These are phyloP conservation scores for Alisma plantagoaquatica DNA, from an alignment of 106 monocot genomes.

Conservation along the genomic window DNA sequence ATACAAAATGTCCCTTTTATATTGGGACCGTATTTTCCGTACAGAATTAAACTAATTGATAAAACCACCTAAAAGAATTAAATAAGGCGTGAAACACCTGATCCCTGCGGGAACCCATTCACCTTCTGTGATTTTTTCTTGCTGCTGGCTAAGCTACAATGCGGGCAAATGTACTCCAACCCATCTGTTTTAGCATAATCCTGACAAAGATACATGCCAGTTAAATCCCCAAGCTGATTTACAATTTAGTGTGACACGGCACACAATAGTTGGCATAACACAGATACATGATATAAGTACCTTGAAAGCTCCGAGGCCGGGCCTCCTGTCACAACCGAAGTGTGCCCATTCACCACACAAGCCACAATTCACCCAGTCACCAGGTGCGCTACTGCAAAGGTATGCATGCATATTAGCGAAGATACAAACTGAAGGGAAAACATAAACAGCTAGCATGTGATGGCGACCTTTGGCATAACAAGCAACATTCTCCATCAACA, in stretches of 20 bases:
- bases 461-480: slow-evolving; percentile 68
- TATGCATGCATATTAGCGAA: neutral
- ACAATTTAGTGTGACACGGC: too few species aligned
- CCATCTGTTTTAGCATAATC: slow-evolving; percentile 95
- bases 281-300: too few species aligned
- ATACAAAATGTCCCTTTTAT: too few species aligned
- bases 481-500: slow-evolving; percentile 90
- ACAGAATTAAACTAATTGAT: too few species aligned
- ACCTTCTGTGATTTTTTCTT: slow-evolving; percentile 57
- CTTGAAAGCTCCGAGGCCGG: slow-evolving; percentile 89
- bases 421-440: too few species aligned
- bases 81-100: too few species aligned
- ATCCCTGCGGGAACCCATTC: slow-evolving; percentile 50
- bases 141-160: slow-evolving; percentile 63
- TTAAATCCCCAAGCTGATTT: too few species aligned
- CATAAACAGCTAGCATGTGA: neutral
- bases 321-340: slow-evolving; percentile 85
- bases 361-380: slow-evolving; percentile 97
- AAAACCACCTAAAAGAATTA: too few species aligned
- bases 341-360: slow-evolving; percentile 94
- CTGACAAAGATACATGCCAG: too few species aligned
- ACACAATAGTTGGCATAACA: too few species aligned
- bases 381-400: slow-evolving; percentile 70
- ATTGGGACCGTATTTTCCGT: too few species aligned
- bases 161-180: slow-evolving; percentile 87